phyloP scores from a whole-genome alignment of 2,329 filamentous ascomycete species.

The Calonectria honghensis region DNA sequence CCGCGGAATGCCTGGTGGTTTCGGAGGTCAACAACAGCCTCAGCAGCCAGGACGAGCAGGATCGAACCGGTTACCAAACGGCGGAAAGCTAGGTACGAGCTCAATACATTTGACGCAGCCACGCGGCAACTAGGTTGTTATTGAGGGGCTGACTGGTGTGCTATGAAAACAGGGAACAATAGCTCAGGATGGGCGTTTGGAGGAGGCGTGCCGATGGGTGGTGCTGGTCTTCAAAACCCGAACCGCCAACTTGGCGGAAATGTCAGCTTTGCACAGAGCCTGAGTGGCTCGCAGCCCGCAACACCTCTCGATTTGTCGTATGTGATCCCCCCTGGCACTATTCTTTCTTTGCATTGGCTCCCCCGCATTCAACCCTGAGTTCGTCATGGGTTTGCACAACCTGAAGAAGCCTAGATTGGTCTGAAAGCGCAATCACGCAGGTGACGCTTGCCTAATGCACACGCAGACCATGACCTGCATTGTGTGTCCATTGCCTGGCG shows the following conservation, averaged over 20 bases:
- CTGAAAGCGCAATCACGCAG: constrained; percentile 40
- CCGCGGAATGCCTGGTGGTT: constrained; percentile 77
- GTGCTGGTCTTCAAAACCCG: constrained; percentile 71
- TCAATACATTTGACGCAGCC: constrained; percentile 22
- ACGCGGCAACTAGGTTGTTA: constrained; percentile 30
- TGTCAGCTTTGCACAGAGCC: constrained; percentile 80
- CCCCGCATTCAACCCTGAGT: neutral
- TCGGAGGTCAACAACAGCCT: constrained; percentile 75
- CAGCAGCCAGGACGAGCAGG: constrained; percentile 72
- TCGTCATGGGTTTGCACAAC: constrained; percentile 34
- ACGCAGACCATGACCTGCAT: constrained; percentile 41
- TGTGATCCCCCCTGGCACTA: constrained; percentile 60
- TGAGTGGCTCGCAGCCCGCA: constrained; percentile 77
- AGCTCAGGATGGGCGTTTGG: constrained; percentile 78
- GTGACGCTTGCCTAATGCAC: constrained; percentile 14
- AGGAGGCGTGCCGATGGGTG: constrained; percentile 76
- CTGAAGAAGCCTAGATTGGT: constrained; percentile 41
- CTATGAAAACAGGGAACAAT: constrained; percentile 66
- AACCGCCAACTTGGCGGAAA: constrained; percentile 74
- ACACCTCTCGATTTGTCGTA: constrained; percentile 80
- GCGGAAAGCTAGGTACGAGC: constrained; percentile 76
- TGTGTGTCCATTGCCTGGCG: constrained; percentile 54
- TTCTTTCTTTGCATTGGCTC: constrained; percentile 4
- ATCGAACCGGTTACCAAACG: constrained; percentile 77
- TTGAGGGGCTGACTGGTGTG: constrained; percentile 50